A percentile compares a stretch with the other conserved stretches of the same genome.
phyloP scores from a whole-genome alignment of 2,329 filamentous ascomycete genomes.

The Xylaria sp. region DNA sequence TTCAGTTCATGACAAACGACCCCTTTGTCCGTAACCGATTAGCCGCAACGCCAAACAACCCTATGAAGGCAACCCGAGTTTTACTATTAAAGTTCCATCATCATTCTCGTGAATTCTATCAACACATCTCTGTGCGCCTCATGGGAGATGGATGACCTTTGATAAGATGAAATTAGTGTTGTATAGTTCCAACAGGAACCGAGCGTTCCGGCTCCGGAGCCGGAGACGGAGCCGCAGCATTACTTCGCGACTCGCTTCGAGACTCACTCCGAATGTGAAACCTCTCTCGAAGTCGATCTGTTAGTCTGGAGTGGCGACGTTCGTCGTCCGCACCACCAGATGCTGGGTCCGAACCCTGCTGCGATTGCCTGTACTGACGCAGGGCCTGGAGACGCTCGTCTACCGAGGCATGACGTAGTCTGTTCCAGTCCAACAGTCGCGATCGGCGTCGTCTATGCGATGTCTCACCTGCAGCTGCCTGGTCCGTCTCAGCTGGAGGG shows the following conservation, averaged over 20 bases:
- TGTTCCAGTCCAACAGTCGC: conserved; percentile 65
- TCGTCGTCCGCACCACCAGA: conserved; percentile 51
- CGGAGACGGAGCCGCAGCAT: conserved; percentile 50
- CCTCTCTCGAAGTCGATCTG: conserved; percentile 62
- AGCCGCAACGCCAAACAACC: conserved; percentile 23
- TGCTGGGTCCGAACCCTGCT: conserved; percentile 46
- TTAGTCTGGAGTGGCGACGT: conserved; percentile 56
- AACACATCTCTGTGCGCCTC: neutral
- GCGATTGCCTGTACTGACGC: conserved; percentile 59
- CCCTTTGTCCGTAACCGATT: conserved; percentile 2
- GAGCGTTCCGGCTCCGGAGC: conserved; percentile 20
- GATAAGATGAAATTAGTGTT: conserved; percentile 17
- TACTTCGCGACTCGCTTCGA: conserved; percentile 60
- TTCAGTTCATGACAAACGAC: conserved; percentile 14
- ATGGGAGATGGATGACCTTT: neutral
- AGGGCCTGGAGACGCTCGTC: conserved; percentile 72
- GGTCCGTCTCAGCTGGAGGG: conserved; percentile 45
- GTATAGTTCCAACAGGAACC: conserved; percentile 16
- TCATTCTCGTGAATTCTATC: conserved; percentile 16
- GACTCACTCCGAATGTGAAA: conserved; percentile 63
- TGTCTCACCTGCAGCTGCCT: conserved; percentile 46
- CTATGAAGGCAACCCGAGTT: neutral
- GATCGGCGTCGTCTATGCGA: conserved; percentile 58
- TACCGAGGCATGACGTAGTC: conserved; percentile 66
- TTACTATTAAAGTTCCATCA: neutral